Conservation (phyloP, 768 basidiomycete species). For the Cyathus striatus region DNA sequence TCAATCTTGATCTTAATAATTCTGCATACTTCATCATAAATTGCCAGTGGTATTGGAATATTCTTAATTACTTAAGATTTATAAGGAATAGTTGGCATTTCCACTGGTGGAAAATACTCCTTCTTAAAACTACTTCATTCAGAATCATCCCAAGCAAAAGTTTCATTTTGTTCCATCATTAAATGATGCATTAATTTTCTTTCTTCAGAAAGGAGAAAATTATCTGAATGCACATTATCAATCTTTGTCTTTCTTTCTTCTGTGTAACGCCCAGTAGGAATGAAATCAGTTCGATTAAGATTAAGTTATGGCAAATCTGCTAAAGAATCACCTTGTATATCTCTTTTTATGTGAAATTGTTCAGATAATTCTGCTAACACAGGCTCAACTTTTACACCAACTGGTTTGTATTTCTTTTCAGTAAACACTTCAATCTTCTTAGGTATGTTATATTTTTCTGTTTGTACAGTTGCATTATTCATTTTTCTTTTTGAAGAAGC, state of each 20-base stretch:
- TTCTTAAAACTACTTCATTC: constrained; percentile 27
- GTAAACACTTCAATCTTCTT: constrained; percentile 1
- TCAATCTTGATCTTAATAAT: constrained; percentile 29
- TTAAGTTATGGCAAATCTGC: constrained; percentile 12
- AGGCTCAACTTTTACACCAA: constrained; percentile 18
- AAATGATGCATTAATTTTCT: constrained; percentile 23
- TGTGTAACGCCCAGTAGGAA: constrained; percentile 17
- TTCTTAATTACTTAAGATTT: constrained; percentile 18
- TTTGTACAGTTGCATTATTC: not conserved
- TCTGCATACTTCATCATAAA: constrained; percentile 22
- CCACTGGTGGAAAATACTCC: constrained; percentile 25
- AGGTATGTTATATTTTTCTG: constrained; percentile 1
- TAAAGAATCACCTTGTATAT: constrained; percentile 21
- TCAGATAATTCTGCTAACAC: constrained; percentile 14
- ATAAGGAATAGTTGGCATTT: constrained; percentile 27
- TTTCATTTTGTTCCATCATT: constrained; percentile 21
- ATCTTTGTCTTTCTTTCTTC: constrained; percentile 14
- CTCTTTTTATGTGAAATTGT: constrained; percentile 15
- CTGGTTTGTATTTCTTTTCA: constrained; percentile 24
- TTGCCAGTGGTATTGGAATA: constrained; percentile 26
- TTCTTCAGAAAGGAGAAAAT: constrained; percentile 19
- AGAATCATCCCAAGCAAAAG: constrained; percentile 31
- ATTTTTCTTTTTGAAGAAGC: not conserved
- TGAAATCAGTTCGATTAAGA: constrained; percentile 11
- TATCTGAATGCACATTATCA: constrained; percentile 11